phyloP scores from a whole-genome alignment of 768 basidiomycete species.

The Termitomyces sp. region DNA sequence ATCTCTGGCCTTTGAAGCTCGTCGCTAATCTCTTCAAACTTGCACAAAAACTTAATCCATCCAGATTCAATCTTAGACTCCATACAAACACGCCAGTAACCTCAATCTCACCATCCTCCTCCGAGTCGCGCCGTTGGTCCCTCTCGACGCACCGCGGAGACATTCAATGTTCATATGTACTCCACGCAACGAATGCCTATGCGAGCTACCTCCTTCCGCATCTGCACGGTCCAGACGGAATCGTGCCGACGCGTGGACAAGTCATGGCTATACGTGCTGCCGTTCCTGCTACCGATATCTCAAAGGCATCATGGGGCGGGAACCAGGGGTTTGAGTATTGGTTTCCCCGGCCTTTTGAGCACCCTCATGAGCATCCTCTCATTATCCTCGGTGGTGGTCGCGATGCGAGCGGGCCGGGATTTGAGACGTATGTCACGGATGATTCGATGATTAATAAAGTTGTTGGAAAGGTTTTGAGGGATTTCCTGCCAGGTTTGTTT shows the following conservation, averaged over 20 bases:
- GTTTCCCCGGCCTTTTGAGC: slow-evolving; percentile 63
- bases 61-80: slow-evolving; percentile 36
- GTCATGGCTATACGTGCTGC: slow-evolving; percentile 40
- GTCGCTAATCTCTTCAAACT: slow-evolving; percentile 56
- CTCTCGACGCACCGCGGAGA: slow-evolving; percentile 66
- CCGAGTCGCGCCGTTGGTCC: slow-evolving; percentile 40
- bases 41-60: slow-evolving; percentile 24
- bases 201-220: slow-evolving; percentile 74
- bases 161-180: slow-evolving; percentile 56
- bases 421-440: slow-evolving; percentile 52
- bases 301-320: slow-evolving; percentile 44
- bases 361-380: slow-evolving; percentile 40
- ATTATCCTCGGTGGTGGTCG: slow-evolving; percentile 75
- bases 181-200: slow-evolving; percentile 90
- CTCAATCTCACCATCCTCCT: slow-evolving; percentile 25
- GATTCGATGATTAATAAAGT: slow-evolving; percentile 49
- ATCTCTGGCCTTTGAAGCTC: slow-evolving; percentile 78
- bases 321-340: slow-evolving; percentile 68
- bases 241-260: slow-evolving; percentile 75
- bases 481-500: slow-evolving; percentile 58
- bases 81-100: slow-evolving; percentile 76
- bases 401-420: slow-evolving; percentile 34
- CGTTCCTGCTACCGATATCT: slow-evolving; percentile 35
- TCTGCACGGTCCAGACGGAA: slow-evolving; percentile 47
- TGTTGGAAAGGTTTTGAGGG: too few species aligned